A percentile compares a stretch with the other conserved stretches of the same genome.
Evolutionary conservation across 352 stramenopile species (phyloP).

Genomic region (Globisporangium sylvaticum): DNA sequence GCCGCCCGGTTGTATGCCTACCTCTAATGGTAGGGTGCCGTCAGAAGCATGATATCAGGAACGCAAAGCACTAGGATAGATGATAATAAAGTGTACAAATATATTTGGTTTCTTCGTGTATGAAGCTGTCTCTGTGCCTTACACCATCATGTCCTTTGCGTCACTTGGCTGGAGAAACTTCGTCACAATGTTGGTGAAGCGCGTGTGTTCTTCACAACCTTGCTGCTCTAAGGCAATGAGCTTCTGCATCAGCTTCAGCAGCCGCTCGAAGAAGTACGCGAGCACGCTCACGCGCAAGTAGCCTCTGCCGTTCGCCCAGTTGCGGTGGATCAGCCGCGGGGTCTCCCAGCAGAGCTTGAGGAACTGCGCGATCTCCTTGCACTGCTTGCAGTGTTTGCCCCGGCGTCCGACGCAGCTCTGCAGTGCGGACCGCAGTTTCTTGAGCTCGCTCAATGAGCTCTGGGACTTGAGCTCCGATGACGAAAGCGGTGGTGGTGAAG

Average conservation of each 20-base stretch:
- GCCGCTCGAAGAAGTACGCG: background rate
- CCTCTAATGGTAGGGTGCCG: no score
- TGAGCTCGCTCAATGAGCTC: background rate
- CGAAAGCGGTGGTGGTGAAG: background rate
- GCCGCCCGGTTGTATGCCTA: no score
- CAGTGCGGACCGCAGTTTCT: background rate
- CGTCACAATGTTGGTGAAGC: background rate
- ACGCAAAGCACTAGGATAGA: no score
- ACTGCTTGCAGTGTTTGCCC: background rate
- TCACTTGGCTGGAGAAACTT: background rate
- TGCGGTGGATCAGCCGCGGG: background rate
- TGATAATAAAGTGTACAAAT: no score
- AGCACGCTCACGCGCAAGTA: background rate
- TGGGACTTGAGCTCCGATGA: background rate
- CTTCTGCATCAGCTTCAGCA: background rate
- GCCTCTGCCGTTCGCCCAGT: background rate
- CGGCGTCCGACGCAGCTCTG: background rate
- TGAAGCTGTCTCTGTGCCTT: background rate
- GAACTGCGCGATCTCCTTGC: background rate
- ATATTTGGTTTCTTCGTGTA: no score
- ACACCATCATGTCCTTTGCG: background rate
- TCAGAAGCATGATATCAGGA: no score
- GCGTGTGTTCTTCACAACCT: background rate
- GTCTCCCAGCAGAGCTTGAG: background rate
- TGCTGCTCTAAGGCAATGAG: background rate